These are phyloP conservation scores for Senecio squalidus DNA, from an alignment of 140 eudicot species.

Conservation along the genomic window DNA sequence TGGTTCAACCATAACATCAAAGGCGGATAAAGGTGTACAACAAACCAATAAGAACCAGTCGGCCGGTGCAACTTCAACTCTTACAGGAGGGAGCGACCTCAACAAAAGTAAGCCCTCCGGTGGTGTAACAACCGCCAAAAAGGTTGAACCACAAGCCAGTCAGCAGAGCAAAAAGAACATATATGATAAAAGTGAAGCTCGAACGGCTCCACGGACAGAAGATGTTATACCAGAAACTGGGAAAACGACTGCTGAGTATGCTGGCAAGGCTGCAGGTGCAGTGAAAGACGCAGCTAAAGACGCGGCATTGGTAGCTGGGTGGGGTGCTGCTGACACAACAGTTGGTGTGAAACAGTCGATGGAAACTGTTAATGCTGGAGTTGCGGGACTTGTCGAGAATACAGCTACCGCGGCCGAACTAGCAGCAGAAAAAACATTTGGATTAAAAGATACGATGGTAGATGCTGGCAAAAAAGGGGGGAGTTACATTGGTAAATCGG, in stretches of 20 bases:
- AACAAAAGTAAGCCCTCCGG: too few species aligned
- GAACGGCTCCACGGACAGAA: slow-evolving; percentile 1
- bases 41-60: not conserved
- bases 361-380: not conserved
- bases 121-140: not conserved
- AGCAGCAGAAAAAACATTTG: not conserved
- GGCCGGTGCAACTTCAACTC: slow-evolving; percentile 12
- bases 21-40: not conserved
- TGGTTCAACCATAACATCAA: not conserved
- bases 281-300: not conserved
- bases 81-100: too few species aligned
- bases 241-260: slow-evolving; percentile 26
- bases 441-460: slow-evolving; percentile 1
- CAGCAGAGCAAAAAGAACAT: too few species aligned
- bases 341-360: slow-evolving; percentile 25
- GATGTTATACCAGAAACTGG: slow-evolving; percentile 22
- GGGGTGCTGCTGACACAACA: not conserved
- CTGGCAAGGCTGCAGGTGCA: not conserved
- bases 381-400: too few species aligned
- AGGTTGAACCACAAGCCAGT: not conserved
- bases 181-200: not conserved
- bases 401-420: too few species aligned
- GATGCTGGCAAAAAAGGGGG: not conserved
- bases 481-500: slow-evolving; percentile 26
- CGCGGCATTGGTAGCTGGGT: not conserved